A percentile compares a stretch with the other conserved stretches of the same genome.
Conservation (phyloP, 495 filamentous ascomycete genomes). For the Penicillium arizonense region DNA sequence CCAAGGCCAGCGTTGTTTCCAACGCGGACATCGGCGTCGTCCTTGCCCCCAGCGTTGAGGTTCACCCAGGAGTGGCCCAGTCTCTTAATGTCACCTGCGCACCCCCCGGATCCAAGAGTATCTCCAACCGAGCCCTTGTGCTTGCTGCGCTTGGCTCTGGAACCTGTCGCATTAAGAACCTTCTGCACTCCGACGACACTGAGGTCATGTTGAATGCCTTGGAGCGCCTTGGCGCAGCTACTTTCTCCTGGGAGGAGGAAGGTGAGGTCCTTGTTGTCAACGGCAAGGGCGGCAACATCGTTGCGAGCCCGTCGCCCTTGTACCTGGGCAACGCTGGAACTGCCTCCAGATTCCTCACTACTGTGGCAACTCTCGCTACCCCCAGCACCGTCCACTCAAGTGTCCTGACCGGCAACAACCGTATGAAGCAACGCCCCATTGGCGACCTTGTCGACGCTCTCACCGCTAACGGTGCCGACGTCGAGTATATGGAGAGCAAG, state of each 20-base stretch:
- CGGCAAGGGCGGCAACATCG: constrained; percentile 82
- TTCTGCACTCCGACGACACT: constrained; percentile 95
- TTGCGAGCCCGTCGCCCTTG: constrained; percentile 70
- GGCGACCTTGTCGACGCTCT: constrained; percentile 92
- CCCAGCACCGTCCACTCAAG: constrained; percentile 62
- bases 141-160: constrained; percentile 89
- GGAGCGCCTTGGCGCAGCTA: constrained; percentile 78
- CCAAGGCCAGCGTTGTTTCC: constrained; percentile 79
- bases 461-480: constrained; percentile 72
- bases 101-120: constrained; percentile 95
- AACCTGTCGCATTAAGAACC: constrained; percentile 81
- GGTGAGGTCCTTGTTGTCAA: constrained; percentile 86
- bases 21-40: constrained; percentile 84
- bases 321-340: constrained; percentile 98
- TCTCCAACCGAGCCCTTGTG: constrained; percentile 92
- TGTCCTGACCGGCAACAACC: constrained; percentile 86
- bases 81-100: constrained; percentile 69
- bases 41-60: constrained; percentile 74
- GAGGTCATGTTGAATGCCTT: constrained; percentile 95
- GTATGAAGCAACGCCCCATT: constrained; percentile 96
- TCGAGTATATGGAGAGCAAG: constrained; percentile 77
- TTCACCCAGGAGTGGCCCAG: constrained; percentile 65
- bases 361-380: constrained; percentile 81
- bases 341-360: constrained; percentile 92
- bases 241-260: constrained; percentile 90